Conservation (phyloP, 2,329 filamentous ascomycete genomes). For the Bipolaris bicolor region DNA sequence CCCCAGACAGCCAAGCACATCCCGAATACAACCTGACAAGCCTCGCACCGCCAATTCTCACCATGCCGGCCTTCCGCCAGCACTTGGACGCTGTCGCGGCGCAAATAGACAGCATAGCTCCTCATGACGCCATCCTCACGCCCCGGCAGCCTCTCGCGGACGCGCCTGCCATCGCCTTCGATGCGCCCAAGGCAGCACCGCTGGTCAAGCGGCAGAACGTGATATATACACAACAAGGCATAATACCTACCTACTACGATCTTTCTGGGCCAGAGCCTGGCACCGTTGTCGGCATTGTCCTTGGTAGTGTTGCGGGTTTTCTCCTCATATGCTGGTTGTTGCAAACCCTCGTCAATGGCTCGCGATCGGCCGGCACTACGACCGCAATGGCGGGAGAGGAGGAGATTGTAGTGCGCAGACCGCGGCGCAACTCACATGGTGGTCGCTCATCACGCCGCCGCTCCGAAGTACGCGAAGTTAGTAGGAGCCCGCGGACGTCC, state of each 20-base stretch:
- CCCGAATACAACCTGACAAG: slow-evolving; percentile 7
- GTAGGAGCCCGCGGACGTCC: slow-evolving; percentile 44
- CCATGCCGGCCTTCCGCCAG: slow-evolving; percentile 39
- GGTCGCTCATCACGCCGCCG: slow-evolving; percentile 41
- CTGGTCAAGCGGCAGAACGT: slow-evolving; percentile 31
- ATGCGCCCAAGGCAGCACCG: slow-evolving; percentile 19
- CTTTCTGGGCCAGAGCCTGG: slow-evolving; percentile 61
- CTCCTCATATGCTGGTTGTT: slow-evolving; percentile 60
- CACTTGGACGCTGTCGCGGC: slow-evolving; percentile 26
- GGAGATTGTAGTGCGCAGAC: slow-evolving; percentile 61
- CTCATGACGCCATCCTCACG: slow-evolving; percentile 24
- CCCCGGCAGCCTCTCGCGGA: slow-evolving; percentile 28
- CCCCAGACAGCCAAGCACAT: slow-evolving; percentile 24
- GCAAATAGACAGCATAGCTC: slow-evolving; percentile 32
- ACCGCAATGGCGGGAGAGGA: slow-evolving; percentile 57
- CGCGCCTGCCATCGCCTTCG: slow-evolving; percentile 17
- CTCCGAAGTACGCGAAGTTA: slow-evolving; percentile 47
- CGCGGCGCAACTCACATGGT: slow-evolving; percentile 39
- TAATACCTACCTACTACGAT: slow-evolving; percentile 68
- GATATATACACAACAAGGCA: slow-evolving; percentile 34
- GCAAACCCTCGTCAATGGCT: slow-evolving; percentile 48
- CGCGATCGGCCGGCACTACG: slow-evolving; percentile 37
- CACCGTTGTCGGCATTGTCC: slow-evolving; percentile 65
- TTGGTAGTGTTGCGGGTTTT: slow-evolving; percentile 61
- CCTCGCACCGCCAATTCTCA: slow-evolving; percentile 12